Evolutionary conservation across 2,329 filamentous ascomycete species (phyloP), one percentile per base, ranked within the genome.

Genomic region (Plenodomus tracheiphilus): DNA sequence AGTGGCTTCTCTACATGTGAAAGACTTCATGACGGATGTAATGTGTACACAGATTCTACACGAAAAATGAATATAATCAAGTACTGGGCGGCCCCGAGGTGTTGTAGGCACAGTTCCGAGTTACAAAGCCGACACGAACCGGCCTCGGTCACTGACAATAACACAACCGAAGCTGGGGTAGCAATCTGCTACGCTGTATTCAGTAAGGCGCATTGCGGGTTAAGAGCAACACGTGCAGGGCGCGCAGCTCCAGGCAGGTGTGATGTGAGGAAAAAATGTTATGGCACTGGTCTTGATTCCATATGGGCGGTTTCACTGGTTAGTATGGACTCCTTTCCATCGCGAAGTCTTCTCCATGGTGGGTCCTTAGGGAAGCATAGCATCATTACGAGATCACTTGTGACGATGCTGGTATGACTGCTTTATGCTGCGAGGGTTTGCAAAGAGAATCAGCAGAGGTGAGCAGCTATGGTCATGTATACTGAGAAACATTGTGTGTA

Each of bases 1-100:
- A 15, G 60, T 48, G 40, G 62, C 63, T 56, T 70, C 66, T 62
- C 66, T 64, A 43, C 59, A 66, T 28, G 62, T 56, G 46, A 65
- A 54, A 30, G 54, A 54, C 51, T 68, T 72, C 65, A 69, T 70
- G 54, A 54, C 54, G 60, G 49, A 41, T 51, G 42, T 22, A 30
- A 37, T 40, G 37, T 52, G 43, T 38, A 18, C 36, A 42, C 41
- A 47, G 54, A 34, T 48, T 50, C 41, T 45, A 55, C 30, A 18
- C 42, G 41, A 32, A 49, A 56, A 47, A 53, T 51, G 53, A 56
- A 60, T 62, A 69, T 67, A 39, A 52, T 60, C 53, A 52, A 52
- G 61, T 54, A 50, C 32, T 56, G 53, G 49, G 44, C 28, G 42
- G 53, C 47, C 45, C 47, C 53, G 55, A 52, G 58, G 48, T 59